Conservation (phyloP, 768 basidiomycete species). For the Suillus weaverae region DNA sequence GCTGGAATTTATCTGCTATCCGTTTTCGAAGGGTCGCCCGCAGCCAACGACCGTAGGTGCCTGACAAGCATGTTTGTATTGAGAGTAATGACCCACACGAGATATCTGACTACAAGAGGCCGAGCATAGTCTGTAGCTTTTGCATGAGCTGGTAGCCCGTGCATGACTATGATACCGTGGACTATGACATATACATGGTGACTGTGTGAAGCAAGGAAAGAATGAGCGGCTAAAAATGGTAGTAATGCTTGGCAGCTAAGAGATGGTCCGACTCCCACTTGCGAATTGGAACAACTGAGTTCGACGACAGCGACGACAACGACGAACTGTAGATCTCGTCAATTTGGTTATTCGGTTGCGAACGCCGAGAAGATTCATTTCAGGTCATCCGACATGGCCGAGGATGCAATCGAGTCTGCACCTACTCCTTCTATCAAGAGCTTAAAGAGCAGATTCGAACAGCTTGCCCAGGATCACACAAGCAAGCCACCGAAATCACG, state of each 20-base stretch:
- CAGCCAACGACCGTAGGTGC: too few species aligned
- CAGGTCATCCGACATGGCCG: neutral
- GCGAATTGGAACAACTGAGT: neutral
- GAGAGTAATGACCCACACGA: too few species aligned
- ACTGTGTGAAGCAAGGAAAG: too few species aligned
- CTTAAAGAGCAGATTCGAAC: conserved; percentile 70
- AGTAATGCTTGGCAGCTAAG: neutral
- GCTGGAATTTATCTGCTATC: too few species aligned
- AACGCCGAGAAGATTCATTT: conserved; percentile 4
- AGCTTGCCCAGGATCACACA: conserved; percentile 50
- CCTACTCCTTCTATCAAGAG: conserved; percentile 66
- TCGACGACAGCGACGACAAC: neutral
- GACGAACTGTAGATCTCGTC: neutral
- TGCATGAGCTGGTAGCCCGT: too few species aligned
- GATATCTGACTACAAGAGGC: too few species aligned
- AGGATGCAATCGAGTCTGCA: conserved; percentile 47
- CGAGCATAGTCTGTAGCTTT: too few species aligned
- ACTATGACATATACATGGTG: too few species aligned
- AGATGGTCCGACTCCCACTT: neutral
- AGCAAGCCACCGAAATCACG: conserved; percentile 11
- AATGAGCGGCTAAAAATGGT: neutral
- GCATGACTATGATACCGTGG: too few species aligned
- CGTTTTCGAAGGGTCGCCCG: too few species aligned
- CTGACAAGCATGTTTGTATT: too few species aligned
- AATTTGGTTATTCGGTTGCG: neutral